phyloP scores from a whole-genome alignment of 306 rosid species.

The Medicago lupulina region DNA sequence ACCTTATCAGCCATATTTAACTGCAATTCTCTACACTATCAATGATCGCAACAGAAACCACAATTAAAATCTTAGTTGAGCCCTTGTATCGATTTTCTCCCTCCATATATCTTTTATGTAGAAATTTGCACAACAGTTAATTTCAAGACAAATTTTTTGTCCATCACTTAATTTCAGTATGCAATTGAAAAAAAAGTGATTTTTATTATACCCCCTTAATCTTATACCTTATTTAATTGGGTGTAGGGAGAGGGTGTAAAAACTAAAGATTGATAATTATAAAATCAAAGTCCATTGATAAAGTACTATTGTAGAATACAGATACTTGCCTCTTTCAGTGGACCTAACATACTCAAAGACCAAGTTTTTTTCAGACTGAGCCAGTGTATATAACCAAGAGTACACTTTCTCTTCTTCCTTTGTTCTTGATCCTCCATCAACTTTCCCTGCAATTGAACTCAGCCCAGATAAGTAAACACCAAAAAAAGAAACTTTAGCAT shows the following conservation, averaged over 20 bases:
- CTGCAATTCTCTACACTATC: neutral
- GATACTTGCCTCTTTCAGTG: slow-evolving; percentile 76
- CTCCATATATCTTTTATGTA: neutral
- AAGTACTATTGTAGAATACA: neutral
- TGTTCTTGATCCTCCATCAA: slow-evolving; percentile 67
- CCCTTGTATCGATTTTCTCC: neutral
- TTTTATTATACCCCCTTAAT: neutral
- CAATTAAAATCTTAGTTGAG: neutral
- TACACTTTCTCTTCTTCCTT: slow-evolving; percentile 78
- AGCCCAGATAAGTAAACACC: slow-evolving; percentile 28
- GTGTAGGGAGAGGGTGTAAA: neutral
- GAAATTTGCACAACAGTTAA: neutral
- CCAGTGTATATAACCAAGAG: slow-evolving; percentile 80
- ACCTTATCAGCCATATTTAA: neutral
- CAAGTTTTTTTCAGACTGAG: slow-evolving; percentile 66
- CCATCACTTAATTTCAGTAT: neutral
- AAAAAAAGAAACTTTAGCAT: neutral
- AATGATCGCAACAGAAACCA: neutral
- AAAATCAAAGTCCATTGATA: neutral
- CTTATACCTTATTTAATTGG: neutral
- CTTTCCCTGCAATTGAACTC: slow-evolving; percentile 56
- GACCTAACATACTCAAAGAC: slow-evolving; percentile 81
- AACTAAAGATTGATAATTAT: neutral
- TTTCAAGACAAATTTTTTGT: neutral
- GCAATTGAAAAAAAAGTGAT: neutral